Percentiles rank a stretch among this genome's conserved stretches.
These are phyloP conservation scores for Nigrospora sphaerica DNA, from an alignment of 2,329 filamentous ascomycete species.

Conservation along the genomic window DNA sequence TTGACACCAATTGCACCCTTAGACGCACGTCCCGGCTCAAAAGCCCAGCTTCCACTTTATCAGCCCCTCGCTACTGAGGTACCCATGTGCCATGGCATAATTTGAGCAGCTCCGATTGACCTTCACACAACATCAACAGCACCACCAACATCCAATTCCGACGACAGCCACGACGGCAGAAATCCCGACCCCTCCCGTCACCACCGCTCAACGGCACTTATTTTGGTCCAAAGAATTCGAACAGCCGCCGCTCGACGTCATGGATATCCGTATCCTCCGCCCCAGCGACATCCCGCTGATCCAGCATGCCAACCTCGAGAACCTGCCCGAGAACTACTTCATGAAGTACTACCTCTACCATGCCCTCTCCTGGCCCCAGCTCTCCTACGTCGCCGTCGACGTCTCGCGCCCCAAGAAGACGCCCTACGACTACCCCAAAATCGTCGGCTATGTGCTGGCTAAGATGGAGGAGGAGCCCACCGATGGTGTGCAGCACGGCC, in stretches of 20 bases:
- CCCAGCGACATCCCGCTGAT: conserved; percentile 83
- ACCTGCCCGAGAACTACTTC: conserved; percentile 99
- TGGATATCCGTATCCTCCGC: conserved; percentile 86
- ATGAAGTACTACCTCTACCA: conserved; percentile 99
- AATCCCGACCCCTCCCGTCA: too few species aligned
- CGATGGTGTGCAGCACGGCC: conserved; percentile 86
- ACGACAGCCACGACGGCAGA: background rate
- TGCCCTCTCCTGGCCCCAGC: conserved; percentile 93
- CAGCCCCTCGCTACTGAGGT: too few species aligned
- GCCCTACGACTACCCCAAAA: conserved; percentile 87
- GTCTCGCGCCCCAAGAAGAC: conserved; percentile 70
- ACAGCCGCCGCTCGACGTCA: conserved; percentile 32
- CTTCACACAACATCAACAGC: too few species aligned
- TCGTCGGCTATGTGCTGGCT: conserved; percentile 97
- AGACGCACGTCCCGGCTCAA: too few species aligned
- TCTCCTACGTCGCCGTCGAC: conserved; percentile 94
- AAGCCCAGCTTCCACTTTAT: too few species aligned
- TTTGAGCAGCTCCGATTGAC: too few species aligned
- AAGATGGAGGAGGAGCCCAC: conserved; percentile 99
- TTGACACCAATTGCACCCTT: too few species aligned
- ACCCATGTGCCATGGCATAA: too few species aligned
- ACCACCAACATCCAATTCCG: too few species aligned
- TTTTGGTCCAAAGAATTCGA: background rate
- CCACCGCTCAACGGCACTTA: too few species aligned
- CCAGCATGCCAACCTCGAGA: conserved; percentile 97